Base-by-base conservation (phyloP, 495 filamentous ascomycete genomes). In the Delitschia confertaspora region DNA sequence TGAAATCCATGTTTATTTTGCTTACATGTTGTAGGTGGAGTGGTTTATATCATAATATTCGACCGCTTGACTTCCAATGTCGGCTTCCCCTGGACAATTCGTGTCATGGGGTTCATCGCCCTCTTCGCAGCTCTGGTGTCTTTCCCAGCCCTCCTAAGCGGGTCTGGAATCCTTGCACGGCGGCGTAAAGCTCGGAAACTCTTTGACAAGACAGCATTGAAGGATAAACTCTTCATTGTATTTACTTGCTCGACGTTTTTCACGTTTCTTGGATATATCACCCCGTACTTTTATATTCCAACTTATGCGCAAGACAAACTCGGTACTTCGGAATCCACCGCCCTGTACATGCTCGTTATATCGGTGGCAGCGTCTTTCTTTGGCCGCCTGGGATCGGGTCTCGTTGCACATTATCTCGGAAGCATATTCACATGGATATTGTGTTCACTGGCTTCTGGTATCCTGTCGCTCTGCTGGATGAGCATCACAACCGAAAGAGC, bases 61-160 rank as follows among this genome's bases (percentile, higher is more conserved):
- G 33, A 51, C 31, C 45, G 35, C 22, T 43, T 58, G 16, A 41
- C 34, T 7, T 24, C 2, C 9, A n/a, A n/a, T 13, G 34, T 27
- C 27, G 55, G 55, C 8, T 58, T 58, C 38, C 45, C 55, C n/a
- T 58, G 55, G 55, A 42, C 55, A 3, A 49, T 55, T 31, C 55
- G 55, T 18, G 45, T 21, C 8, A 44, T 58, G 41, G 55, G 45
- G 7, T 51, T 58, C 45, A 42, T 58, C 9, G 51, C 51, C 9
- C 45, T 57, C 20, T 26, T 31, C 27, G 10, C 23, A 4, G 45
- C 47, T 6, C 44, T 53, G 7, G n/a, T 46, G 1, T 44, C 49
- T 30, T 45, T 57, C 14, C 44, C 49, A 3, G 44, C 40, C 7
- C 48, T 53, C 7, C 45, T 56, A 4, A 20, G 13, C 26, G 48